Base-by-base conservation (phyloP, 495 filamentous ascomycete species). In the Paragyromitra xinjiangensis region DNA sequence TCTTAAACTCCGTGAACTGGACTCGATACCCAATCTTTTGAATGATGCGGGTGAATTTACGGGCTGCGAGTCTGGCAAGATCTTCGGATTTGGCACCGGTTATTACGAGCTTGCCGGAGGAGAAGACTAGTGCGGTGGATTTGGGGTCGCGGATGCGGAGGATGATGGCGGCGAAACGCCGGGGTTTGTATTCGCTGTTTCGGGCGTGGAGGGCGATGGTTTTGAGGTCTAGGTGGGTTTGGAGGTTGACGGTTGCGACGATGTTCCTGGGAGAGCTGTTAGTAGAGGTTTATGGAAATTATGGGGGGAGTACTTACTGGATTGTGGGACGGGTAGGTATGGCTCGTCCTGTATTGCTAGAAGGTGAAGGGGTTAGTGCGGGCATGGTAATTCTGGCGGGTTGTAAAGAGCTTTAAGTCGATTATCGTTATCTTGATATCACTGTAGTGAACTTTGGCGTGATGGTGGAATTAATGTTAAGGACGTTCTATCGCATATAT, bases 61-160 rank as follows among this genome's bases (percentile, higher is more conserved):
- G 90, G 50, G 92, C 95, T 0, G 95, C 95, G 81, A 99, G 89
- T 85, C 95, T 95, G 53, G 93, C 96, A 82, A 97, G 94, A 81
- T 98, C 95, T 82, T 98, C 95, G 0, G 94, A 97, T 86, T 98
- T 99, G 73, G 95, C 95, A 85, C 95, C 95, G 51, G 94, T 98
- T 26, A 98, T 93, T 42, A 98, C 95, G 93, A 98, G 97, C 90
- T 98, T 98, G 84, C 95, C 95, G 0, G 92, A 94, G 19, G 94
- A 93, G 83, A 98, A 98, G 88, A 98, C 97, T 34, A 98, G 86
- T 0, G 94, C 95, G 2, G 95, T 99, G 2, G 95, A 97, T 87
- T 98, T 98, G n/a, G 95, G 95, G 76, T 99, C 95, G 80, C 95
- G 95, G 80, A 99, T 98, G 84, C 95, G 93, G 93, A 99, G 98